Conservation (phyloP, 148 eudicot genomes). For the Arbutus unedo region DNA sequence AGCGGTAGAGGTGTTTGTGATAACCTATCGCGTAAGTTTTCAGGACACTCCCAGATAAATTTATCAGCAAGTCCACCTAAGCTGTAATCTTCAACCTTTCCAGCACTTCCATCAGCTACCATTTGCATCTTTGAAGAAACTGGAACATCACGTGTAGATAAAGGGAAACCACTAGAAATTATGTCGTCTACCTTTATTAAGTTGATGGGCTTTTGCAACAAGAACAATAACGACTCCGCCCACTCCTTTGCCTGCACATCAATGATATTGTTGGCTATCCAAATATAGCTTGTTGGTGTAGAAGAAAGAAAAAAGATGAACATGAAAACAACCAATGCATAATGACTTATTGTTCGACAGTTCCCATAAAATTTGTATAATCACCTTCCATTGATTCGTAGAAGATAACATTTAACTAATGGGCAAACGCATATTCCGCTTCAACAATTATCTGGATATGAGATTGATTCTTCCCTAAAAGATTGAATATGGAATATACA, state of each 20-base stretch:
- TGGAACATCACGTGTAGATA: slow-evolving; percentile 29
- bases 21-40: slow-evolving; percentile 73
- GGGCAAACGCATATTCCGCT: neutral
- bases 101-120: slow-evolving; percentile 51
- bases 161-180: slow-evolving; percentile 28
- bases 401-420: neutral
- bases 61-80: slow-evolving; percentile 51
- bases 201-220: slow-evolving; percentile 51
- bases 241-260: slow-evolving; percentile 57
- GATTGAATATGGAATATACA: too few species aligned
- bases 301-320: neutral
- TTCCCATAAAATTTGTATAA: neutral
- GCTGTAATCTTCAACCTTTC: slow-evolving; percentile 51
- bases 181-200: slow-evolving; percentile 34
- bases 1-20: slow-evolving; percentile 57
- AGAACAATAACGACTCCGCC: slow-evolving; percentile 40
- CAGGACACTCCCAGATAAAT: slow-evolving; percentile 94
- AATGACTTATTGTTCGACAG: neutral
- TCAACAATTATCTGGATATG: neutral
- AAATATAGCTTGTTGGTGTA: slow-evolving; percentile 11
- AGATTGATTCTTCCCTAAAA: neutral
- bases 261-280: neutral
- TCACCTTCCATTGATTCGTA: neutral
- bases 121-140: slow-evolving; percentile 53
- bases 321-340: neutral